These are phyloP conservation scores for Hericium rajendrae DNA, from an alignment of 768 basidiomycete species.

Conservation along the genomic window DNA sequence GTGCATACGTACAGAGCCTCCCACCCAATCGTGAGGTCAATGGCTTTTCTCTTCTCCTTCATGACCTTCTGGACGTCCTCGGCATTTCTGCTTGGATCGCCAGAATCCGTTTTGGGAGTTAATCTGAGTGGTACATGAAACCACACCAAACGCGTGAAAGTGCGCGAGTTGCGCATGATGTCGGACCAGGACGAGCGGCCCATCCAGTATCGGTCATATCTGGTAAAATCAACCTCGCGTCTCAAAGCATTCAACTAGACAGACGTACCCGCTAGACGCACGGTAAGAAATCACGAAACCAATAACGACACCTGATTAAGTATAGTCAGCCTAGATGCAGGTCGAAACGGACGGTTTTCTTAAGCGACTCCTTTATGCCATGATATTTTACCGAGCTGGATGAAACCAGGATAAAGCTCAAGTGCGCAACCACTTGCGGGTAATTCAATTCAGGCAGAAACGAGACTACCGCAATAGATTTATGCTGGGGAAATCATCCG, in stretches of 20 bases:
- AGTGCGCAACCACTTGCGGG: too few species aligned
- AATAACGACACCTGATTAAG: constrained; percentile 44
- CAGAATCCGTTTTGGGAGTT: constrained; percentile 28
- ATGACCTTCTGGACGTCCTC: constrained; percentile 42
- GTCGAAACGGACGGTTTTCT: too few species aligned
- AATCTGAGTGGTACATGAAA: constrained; percentile 48
- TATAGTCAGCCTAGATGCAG: background rate
- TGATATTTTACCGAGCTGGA: too few species aligned
- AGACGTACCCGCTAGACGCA: constrained; percentile 44
- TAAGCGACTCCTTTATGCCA: too few species aligned
- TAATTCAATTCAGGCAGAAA: too few species aligned
- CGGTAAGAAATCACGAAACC: constrained; percentile 52
- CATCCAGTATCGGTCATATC: constrained; percentile 58
- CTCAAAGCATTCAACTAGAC: background rate
- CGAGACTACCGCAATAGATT: too few species aligned
- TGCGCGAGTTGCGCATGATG: constrained; percentile 39
- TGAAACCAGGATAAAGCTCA: too few species aligned
- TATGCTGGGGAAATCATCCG: too few species aligned
- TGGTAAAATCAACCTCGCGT: constrained; percentile 12
- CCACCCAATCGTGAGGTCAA: constrained; percentile 50
- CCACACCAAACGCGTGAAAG: constrained; percentile 47
- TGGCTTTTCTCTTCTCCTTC: constrained; percentile 50
- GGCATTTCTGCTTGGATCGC: constrained; percentile 21
- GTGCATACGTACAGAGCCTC: constrained; percentile 6
- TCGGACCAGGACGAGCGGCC: constrained; percentile 48